These are phyloP conservation scores for Hortaea werneckii DNA, from an alignment of 2,329 filamentous ascomycete genomes.

Conservation along the genomic window DNA sequence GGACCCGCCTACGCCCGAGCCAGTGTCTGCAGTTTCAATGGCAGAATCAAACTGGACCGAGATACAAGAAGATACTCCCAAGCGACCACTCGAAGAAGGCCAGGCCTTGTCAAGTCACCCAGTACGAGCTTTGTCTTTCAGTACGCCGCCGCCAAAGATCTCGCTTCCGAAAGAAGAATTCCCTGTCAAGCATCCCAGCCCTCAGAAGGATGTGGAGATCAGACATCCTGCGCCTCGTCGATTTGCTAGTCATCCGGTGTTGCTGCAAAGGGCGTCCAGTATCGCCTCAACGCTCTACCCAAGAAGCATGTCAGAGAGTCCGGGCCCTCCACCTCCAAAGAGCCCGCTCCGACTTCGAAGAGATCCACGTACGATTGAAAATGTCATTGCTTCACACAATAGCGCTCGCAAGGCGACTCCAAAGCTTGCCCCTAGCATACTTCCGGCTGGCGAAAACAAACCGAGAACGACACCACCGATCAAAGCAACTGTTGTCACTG, in stretches of 20 bases:
- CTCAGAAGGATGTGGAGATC: slow-evolving; percentile 19
- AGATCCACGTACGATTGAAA: slow-evolving; percentile 19
- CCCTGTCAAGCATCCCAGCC: slow-evolving; percentile 17
- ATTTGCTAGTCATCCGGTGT: slow-evolving; percentile 19
- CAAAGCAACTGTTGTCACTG: slow-evolving; percentile 21
- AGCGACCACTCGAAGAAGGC: slow-evolving; percentile 12
- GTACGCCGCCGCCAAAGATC: slow-evolving; percentile 10
- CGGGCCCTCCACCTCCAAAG: slow-evolving; percentile 25
- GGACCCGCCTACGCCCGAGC: slow-evolving; percentile 20
- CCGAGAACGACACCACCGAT: slow-evolving; percentile 13
- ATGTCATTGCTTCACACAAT: slow-evolving; percentile 11
- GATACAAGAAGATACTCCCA: slow-evolving; percentile 14
- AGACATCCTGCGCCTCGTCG: slow-evolving; percentile 21
- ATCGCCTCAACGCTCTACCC: slow-evolving; percentile 19
- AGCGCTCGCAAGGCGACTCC: slow-evolving; percentile 14
- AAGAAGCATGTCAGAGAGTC: slow-evolving; percentile 20
- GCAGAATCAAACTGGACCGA: slow-evolving; percentile 17
- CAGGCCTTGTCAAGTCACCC: slow-evolving; percentile 16
- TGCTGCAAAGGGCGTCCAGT: slow-evolving; percentile 23
- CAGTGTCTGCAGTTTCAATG: slow-evolving; percentile 17
- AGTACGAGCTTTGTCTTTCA: background rate
- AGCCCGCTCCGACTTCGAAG: slow-evolving; percentile 21
- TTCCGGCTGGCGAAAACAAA: slow-evolving; percentile 16
- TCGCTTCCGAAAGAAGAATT: slow-evolving; percentile 20
- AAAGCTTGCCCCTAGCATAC: slow-evolving; percentile 19